Percentiles rank a stretch among this genome's conserved stretches.
These are phyloP conservation scores for Chamaenerion angustifolium DNA, from an alignment of 345 rosid species.

Conservation along the genomic window DNA sequence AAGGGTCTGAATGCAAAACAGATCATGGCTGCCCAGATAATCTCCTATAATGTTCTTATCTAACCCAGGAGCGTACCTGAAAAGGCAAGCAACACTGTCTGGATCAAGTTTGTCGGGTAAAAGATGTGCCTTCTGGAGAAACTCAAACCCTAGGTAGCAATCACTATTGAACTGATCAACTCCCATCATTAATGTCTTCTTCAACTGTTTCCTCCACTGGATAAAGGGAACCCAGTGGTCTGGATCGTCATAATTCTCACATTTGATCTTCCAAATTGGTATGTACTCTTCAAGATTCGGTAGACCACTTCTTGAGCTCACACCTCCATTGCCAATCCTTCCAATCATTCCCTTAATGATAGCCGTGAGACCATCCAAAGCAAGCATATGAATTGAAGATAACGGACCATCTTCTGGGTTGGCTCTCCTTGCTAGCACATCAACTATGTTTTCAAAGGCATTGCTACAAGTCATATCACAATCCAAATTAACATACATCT, in stretches of 20 bases:
- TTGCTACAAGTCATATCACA: slow-evolving; percentile 96
- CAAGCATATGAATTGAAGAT: slow-evolving; percentile 93
- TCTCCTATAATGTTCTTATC: slow-evolving; percentile 98
- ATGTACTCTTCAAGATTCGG: slow-evolving; percentile 73
- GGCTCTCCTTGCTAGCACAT: slow-evolving; percentile 86
- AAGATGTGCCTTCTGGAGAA: too few species aligned
- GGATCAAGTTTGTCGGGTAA: too few species aligned
- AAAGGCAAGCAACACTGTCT: too few species aligned
- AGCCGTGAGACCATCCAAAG: slow-evolving; percentile 87
- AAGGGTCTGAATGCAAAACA: slow-evolving; percentile 94
- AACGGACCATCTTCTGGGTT: slow-evolving; percentile 91
- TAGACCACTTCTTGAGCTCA: slow-evolving; percentile 45
- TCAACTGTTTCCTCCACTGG: slow-evolving; percentile 76
- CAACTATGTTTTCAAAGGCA: slow-evolving; percentile 91
- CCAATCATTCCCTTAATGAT: slow-evolving; percentile 97
- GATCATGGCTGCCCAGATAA: slow-evolving; percentile 93
- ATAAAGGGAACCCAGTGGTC: slow-evolving; percentile 85
- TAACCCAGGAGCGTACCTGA: slow-evolving; percentile 78
- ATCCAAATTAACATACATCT: slow-evolving; percentile 96
- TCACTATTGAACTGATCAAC: slow-evolving; percentile 98
- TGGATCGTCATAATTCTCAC: slow-evolving; percentile 73
- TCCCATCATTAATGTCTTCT: slow-evolving; percentile 93
- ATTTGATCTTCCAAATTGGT: slow-evolving; percentile 93
- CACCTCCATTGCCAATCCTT: slow-evolving; percentile 63
- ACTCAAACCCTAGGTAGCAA: slow-evolving; percentile 89